Evolutionary conservation across 2,329 filamentous ascomycete species (phyloP), one percentile per base, ranked within the genome.

Genomic region (Elsinoe ampelina): DNA sequence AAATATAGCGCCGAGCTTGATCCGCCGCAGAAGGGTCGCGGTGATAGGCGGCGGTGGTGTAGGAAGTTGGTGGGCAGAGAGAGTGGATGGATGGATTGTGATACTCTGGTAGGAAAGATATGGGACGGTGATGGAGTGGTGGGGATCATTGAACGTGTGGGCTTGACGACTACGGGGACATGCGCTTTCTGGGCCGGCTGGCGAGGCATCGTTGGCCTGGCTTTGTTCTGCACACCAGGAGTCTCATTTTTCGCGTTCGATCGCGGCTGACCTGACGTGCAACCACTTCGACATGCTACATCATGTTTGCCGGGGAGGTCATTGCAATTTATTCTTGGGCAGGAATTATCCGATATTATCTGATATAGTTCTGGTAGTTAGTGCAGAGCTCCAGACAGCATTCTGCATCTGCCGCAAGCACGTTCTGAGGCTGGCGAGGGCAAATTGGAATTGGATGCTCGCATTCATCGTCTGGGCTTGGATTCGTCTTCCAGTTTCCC

Each of bases 221-320:
- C 48, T 52, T 52, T 52, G 48, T 52, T 41, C 48, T 52, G 48
- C 48, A 39, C 48, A 34, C 48, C 10, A 38, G 48, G 48, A 52
- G 48, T 52, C 48, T 52, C 48, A 52, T 52, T 52, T 52, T 52
- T 52, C 48, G 48, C 34, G 48, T 52, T 52, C 48, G 34, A 36
- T 52, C 48, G 48, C 48, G 48, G 48, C 48, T 39, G 48, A 52
- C 34, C 48, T 39, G 48, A 52, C 34, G 48, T 52, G 48, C 48
- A 52, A 32, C 35, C 26, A 38, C 13, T 34, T 36, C 32, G 38
- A 39, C 20, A 39, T 52, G n/a, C 34, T 34, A 52, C 35, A 52
- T 52, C 32, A 50, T 17, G 34, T 10, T 19, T 15, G 41, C 13
- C 20, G 20, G 17, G 7, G 20, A 13, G 41, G 10, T 22, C 19